Evolutionary conservation across 371 early-diverging fungal species (phyloP).

Genomic region (Cokeromyces recurvatus): DNA sequence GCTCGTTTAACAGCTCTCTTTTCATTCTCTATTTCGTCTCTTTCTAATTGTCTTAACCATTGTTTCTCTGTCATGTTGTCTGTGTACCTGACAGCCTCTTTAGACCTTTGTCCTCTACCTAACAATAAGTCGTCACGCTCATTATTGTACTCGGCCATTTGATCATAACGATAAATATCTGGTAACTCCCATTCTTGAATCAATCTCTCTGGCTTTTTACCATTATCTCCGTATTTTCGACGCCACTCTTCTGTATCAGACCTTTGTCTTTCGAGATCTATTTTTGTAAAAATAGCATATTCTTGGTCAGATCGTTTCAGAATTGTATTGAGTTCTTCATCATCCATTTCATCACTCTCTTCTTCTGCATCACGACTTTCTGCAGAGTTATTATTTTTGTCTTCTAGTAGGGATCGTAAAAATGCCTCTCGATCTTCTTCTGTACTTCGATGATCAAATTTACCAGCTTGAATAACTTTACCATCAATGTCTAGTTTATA

Average conservation of each 20-base stretch:
- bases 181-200: constrained; percentile 88
- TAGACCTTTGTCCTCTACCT: constrained; percentile 70
- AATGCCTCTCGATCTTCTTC: constrained; percentile 91
- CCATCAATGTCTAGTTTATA: constrained; percentile 96
- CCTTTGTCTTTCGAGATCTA: constrained; percentile 46
- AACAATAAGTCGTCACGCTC: constrained; percentile 40
- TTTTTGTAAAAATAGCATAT: constrained; percentile 35
- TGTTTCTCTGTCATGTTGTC: constrained; percentile 95
- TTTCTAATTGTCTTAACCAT: constrained; percentile 52
- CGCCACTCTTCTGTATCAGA: constrained; percentile 35
- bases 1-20: constrained; percentile 8
- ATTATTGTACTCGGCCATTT: constrained; percentile 14
- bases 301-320: constrained; percentile 46
- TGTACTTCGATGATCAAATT: constrained; percentile 95
- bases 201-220: constrained; percentile 66
- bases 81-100: constrained; percentile 76
- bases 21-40: neutral
- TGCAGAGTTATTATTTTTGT: constrained; percentile 48
- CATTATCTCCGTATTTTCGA: constrained; percentile 34
- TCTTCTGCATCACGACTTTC: constrained; percentile 64
- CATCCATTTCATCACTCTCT: constrained; percentile 60
- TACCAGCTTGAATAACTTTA: constrained; percentile 98
- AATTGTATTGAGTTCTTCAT: constrained; percentile 64
- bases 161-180: constrained; percentile 66
- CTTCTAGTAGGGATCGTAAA: constrained; percentile 81